Evolutionary conservation across 2,329 filamentous ascomycete species (phyloP).

Genomic region (Rutstroemia sp.): DNA sequence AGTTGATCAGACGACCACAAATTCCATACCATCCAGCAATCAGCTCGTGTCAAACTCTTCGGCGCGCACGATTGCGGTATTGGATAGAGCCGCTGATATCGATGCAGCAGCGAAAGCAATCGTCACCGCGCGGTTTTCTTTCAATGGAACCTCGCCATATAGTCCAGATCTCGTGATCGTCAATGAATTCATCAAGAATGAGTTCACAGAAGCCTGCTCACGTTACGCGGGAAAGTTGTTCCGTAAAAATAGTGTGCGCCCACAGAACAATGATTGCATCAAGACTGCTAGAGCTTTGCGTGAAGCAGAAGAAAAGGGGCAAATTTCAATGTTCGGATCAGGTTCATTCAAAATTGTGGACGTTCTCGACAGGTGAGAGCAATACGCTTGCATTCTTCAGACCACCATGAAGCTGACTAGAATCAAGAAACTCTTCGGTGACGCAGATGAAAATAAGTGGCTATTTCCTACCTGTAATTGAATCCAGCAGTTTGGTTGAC

Average conservation of each 20-base stretch:
- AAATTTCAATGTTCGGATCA: conserved; percentile 8
- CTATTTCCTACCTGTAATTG: conserved; percentile 38
- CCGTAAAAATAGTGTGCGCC: background rate
- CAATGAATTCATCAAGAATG: conserved; percentile 53
- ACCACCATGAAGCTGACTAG: background rate
- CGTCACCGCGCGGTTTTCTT: conserved; percentile 45
- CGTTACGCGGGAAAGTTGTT: conserved; percentile 9
- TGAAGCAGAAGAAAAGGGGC: conserved; percentile 6
- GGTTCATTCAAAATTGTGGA: conserved; percentile 8
- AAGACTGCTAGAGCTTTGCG: background rate
- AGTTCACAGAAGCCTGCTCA: conserved; percentile 32
- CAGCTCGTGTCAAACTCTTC: conserved; percentile 23
- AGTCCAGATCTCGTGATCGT: conserved; percentile 56
- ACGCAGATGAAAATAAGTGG: conserved; percentile 34
- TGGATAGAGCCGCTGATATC: conserved; percentile 53
- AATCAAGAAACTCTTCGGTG: conserved; percentile 23
- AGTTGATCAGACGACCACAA: conserved; percentile 10
- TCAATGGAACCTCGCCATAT: conserved; percentile 50
- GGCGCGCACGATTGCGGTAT: conserved; percentile 43
- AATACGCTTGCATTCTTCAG: background rate
- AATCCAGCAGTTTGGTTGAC: conserved; percentile 45
- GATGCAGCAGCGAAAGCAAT: conserved; percentile 44
- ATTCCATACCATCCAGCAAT: conserved; percentile 29
- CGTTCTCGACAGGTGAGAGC: conserved; percentile 12
- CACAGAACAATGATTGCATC: background rate